Conservation (phyloP, 768 basidiomycete genomes). For the Phlegmacium glaucopus region DNA sequence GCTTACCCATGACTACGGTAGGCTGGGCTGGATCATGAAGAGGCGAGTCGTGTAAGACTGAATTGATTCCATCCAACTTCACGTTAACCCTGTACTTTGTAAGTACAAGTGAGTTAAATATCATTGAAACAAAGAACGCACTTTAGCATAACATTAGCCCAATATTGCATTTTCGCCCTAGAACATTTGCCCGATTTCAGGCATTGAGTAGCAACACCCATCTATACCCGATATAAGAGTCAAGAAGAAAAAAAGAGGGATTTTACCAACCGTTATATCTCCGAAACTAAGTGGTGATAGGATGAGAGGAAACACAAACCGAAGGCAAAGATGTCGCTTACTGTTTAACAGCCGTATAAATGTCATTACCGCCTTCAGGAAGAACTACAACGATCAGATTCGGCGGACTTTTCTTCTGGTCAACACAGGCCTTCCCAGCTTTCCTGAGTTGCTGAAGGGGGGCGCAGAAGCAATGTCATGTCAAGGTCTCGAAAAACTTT, state of each 20-base stretch:
- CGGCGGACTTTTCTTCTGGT: slow-evolving; percentile 41
- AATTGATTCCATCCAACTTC: slow-evolving; percentile 81
- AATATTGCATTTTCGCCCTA: slow-evolving; percentile 72
- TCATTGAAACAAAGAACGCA: slow-evolving; percentile 28
- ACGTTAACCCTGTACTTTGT: slow-evolving; percentile 62
- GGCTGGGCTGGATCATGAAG: slow-evolving; percentile 67
- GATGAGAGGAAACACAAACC: not conserved
- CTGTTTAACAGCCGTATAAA: slow-evolving; percentile 80
- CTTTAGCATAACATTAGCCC: slow-evolving; percentile 81
- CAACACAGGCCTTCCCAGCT: slow-evolving; percentile 44
- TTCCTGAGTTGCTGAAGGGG: slow-evolving; percentile 39
- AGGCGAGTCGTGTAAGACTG: slow-evolving; percentile 57
- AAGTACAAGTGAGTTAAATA: not conserved
- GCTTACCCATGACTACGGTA: slow-evolving; percentile 73
- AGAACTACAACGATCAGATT: slow-evolving; percentile 64
- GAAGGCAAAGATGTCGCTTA: slow-evolving; percentile 33
- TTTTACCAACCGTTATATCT: slow-evolving; percentile 34
- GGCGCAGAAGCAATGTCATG: slow-evolving; percentile 26
- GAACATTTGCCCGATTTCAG: slow-evolving; percentile 61
- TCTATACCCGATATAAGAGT: slow-evolving; percentile 30
- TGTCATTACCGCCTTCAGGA: slow-evolving; percentile 68
- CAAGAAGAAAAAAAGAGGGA: not conserved
- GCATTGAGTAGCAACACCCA: slow-evolving; percentile 81
- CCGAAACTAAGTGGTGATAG: slow-evolving; percentile 50
- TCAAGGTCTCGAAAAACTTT: not conserved